Percentiles rank a stretch among this genome's conserved stretches.
These are phyloP conservation scores for Austroboletus niveus DNA, from an alignment of 1,284 basidiomycete genomes.

Conservation along the genomic window DNA sequence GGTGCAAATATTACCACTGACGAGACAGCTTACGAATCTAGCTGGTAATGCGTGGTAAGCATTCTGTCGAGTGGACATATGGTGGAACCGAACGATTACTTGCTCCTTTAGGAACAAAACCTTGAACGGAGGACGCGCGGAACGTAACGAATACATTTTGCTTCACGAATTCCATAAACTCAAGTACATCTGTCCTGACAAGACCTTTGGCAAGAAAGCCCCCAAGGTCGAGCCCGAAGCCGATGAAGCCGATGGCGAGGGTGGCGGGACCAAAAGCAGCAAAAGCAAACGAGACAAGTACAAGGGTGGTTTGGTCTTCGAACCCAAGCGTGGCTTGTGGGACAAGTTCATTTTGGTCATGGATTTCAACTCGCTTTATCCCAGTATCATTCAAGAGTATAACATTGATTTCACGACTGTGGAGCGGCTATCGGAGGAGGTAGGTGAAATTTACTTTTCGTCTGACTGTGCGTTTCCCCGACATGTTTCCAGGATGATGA, in stretches of 20 bases:
- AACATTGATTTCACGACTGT: constrained; percentile 99
- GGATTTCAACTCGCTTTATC: constrained; percentile 99
- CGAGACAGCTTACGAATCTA: constrained; percentile 94
- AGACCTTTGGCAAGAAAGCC: constrained; percentile 78
- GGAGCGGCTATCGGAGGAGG: constrained; percentile 69
- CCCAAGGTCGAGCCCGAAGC: constrained; percentile 37
- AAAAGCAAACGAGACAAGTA: constrained; percentile 92
- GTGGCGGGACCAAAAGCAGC: constrained; percentile 47
- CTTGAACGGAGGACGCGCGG: constrained; percentile 92
- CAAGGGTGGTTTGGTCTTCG: constrained; percentile 97
- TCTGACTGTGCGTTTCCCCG: not conserved
- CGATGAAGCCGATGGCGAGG: constrained; percentile 63
- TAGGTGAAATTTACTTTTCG: constrained; percentile 34
- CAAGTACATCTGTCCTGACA: constrained; percentile 97
- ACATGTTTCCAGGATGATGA: constrained; percentile 63
- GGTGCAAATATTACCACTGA: constrained; percentile 88
- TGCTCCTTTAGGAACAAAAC: constrained; percentile 79
- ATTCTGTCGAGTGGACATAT: not conserved
- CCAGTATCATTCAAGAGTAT: constrained; percentile 99
- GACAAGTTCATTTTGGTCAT: constrained; percentile 98
- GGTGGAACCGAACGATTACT: not conserved
- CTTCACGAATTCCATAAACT: constrained; percentile 97
- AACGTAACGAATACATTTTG: constrained; percentile 98
- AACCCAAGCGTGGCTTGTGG: constrained; percentile 95
- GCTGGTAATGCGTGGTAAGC: constrained; percentile 95